Percentiles rank a stretch among this genome's conserved stretches.
phyloP scores from a whole-genome alignment of 805 yeast genomes.

The Lipomyces spencermartinsiae region DNA sequence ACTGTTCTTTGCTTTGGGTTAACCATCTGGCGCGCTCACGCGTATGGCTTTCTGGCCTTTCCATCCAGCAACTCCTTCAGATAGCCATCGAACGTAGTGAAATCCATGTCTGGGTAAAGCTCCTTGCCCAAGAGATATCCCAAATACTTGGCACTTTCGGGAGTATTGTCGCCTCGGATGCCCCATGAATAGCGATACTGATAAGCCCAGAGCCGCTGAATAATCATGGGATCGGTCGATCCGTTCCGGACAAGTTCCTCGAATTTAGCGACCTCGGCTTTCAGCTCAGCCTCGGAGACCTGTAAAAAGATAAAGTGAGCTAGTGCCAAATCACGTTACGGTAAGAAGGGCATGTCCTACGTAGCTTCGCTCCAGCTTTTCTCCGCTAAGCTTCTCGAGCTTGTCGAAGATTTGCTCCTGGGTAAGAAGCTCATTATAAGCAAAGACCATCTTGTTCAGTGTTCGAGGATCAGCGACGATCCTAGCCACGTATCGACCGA shows the following conservation, averaged over 20 bases:
- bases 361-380: background rate
- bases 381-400: background rate
- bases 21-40: background rate
- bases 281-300: conserved; percentile 1
- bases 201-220: background rate
- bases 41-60: background rate
- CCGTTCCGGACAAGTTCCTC: background rate
- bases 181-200: background rate
- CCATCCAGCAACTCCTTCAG: background rate
- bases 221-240: background rate
- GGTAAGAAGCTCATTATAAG: no score
- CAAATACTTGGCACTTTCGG: background rate
- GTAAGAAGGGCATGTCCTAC: background rate
- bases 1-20: background rate
- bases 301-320: background rate
- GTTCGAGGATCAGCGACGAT: no score
- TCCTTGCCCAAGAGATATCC: background rate
- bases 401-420: background rate
- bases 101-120: background rate
- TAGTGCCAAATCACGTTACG: background rate
- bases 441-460: no score
- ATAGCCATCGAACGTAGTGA: background rate
- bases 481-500: no score
- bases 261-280: background rate
- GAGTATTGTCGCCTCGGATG: background rate